Conservation (phyloP, 768 basidiomycete species). For the Boletus sp. region DNA sequence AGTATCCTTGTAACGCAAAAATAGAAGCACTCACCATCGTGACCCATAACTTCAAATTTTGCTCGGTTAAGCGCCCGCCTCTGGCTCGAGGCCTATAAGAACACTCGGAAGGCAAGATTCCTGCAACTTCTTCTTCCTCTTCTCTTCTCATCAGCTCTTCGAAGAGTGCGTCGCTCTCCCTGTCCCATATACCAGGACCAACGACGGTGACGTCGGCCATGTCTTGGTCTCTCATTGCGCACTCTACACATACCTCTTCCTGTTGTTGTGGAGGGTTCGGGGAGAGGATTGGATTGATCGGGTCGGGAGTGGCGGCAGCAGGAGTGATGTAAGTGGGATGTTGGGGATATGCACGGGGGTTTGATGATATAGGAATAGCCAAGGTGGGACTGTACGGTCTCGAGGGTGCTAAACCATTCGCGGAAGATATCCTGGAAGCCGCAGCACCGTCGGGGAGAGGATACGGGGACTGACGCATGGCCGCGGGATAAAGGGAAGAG, state of each 20-base stretch:
- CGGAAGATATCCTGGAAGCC: conserved; percentile 40
- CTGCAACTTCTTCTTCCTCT: conserved; percentile 60
- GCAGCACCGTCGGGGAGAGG: conserved; percentile 36
- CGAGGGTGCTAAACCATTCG: conserved; percentile 57
- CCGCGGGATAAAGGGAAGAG: conserved; percentile 37
- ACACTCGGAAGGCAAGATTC: conserved; percentile 50
- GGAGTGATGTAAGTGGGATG: conserved; percentile 78
- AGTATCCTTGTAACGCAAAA: neutral
- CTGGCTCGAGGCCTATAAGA: conserved; percentile 57
- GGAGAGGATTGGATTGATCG: conserved; percentile 62
- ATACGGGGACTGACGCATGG: conserved; percentile 48
- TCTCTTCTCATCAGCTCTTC: conserved; percentile 77
- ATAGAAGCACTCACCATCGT: conserved; percentile 56
- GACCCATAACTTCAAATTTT: conserved; percentile 79
- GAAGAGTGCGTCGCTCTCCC: conserved; percentile 80
- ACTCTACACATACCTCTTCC: conserved; percentile 93
- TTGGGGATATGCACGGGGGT: conserved; percentile 64
- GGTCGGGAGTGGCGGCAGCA: conserved; percentile 44
- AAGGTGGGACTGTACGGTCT: conserved; percentile 47
- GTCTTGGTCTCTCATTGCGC: conserved; percentile 98
- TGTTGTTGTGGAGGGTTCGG: conserved; percentile 51
- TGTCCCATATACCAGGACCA: conserved; percentile 84
- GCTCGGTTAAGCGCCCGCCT: conserved; percentile 71
- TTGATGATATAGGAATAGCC: conserved; percentile 58
- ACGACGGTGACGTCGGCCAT: conserved; percentile 94